phyloP scores from a whole-genome alignment of 2,329 filamentous ascomycete species.

The Colletotrichum shisoi region DNA sequence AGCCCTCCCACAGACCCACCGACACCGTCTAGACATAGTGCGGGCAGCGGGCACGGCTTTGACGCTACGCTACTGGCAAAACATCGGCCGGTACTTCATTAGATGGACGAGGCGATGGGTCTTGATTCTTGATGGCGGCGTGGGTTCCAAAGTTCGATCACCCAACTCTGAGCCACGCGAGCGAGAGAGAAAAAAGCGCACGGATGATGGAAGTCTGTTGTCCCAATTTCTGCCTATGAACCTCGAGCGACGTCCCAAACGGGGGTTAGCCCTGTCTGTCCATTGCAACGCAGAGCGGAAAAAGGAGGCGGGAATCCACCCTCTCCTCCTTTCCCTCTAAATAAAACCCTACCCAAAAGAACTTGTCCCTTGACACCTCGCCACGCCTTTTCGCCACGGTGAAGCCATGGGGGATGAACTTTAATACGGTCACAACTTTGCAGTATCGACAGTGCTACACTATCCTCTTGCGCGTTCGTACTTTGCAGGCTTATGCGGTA shows the following conservation, averaged over 20 bases:
- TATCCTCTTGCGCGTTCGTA: not conserved
- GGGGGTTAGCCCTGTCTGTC: not conserved
- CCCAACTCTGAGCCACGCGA: constrained; percentile 26
- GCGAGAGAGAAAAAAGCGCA: constrained; percentile 5
- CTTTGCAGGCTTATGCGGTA: constrained; percentile 3
- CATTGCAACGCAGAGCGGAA: not conserved
- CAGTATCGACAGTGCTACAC: not conserved
- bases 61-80: constrained; percentile 7
- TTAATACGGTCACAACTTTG: not conserved
- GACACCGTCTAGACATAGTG: constrained; percentile 5
- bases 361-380: not conserved
- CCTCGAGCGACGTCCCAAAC: not conserved
- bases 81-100: constrained; percentile 13
- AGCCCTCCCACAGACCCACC: constrained; percentile 6
- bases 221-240: not conserved
- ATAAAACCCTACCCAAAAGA: not conserved
- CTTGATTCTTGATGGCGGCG: not conserved
- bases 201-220: constrained; percentile 1
- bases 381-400: not conserved
- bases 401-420: constrained; percentile 8
- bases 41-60: not conserved
- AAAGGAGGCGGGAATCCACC: not conserved
- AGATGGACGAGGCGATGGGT: not conserved
- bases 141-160: constrained; percentile 10
- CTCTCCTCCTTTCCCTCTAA: too few species aligned